phyloP scores from a whole-genome alignment of 192 early-diverging fungal genomes.

The Dissophora ornata region DNA sequence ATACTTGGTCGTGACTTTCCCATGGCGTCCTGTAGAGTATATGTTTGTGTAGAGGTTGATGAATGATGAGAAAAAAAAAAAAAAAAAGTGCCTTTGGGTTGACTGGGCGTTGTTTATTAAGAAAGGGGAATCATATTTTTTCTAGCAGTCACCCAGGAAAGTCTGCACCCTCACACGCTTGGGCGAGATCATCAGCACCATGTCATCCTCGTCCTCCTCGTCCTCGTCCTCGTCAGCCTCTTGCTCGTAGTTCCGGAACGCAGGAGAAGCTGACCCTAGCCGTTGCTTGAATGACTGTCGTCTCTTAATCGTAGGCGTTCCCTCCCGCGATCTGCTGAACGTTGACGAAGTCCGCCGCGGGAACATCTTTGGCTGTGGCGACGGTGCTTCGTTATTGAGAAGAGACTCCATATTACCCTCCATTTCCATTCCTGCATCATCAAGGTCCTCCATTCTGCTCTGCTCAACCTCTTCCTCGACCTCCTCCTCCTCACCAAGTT shows the following conservation, averaged over 20 bases:
- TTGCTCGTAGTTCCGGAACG: slow-evolving; percentile 24
- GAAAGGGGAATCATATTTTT: no score
- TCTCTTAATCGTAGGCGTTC: slow-evolving; percentile 15
- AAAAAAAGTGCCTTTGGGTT: slow-evolving; percentile 7
- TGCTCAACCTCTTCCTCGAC: background rate
- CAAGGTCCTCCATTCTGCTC: no score
- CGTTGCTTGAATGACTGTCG: slow-evolving; percentile 23
- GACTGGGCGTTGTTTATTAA: background rate
- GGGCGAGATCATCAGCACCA: slow-evolving; percentile 38
- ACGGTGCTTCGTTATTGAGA: no score
- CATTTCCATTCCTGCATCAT: no score
- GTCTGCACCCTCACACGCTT: slow-evolving; percentile 14
- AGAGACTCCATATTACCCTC: no score
- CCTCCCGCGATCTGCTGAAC: background rate
- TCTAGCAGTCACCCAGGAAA: slow-evolving; percentile 22
- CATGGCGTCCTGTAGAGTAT: slow-evolving; percentile 11
- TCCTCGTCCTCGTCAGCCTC: slow-evolving; percentile 11
- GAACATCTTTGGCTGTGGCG: background rate
- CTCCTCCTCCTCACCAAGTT: background rate
- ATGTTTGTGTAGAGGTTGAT: slow-evolving; percentile 4
- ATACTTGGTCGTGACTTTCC: slow-evolving; percentile 49
- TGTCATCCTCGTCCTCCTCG: slow-evolving; percentile 29
- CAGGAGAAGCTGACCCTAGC: slow-evolving; percentile 35
- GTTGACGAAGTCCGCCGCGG: slow-evolving; percentile 6
- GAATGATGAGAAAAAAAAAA: slow-evolving; percentile 15